Percentiles rank a stretch among this genome's conserved stretches.
phyloP scores from a whole-genome alignment of 352 stramenopile species.

The Phytophthora citrophthora region DNA sequence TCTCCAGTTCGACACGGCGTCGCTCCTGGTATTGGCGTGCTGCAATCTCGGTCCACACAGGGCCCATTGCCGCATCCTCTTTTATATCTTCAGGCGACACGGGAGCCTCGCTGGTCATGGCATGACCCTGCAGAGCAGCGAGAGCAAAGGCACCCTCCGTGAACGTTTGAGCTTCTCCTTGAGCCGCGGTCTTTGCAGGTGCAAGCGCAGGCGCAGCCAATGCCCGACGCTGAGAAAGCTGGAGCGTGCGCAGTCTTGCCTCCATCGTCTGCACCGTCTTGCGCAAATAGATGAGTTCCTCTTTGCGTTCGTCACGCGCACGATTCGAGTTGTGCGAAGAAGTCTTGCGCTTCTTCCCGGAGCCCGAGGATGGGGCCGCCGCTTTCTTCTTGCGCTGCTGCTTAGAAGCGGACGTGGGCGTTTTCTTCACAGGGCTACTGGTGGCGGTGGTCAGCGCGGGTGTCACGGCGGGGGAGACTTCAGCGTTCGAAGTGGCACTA shows the following conservation, averaged over 20 bases:
- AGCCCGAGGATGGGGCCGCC: slow-evolving; percentile 1
- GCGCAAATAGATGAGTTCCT: slow-evolving; percentile 74
- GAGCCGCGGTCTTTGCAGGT: slow-evolving; percentile 8
- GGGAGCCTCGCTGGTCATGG: slow-evolving; percentile 9
- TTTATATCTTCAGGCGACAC: slow-evolving; percentile 30
- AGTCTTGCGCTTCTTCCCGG: slow-evolving; percentile 52
- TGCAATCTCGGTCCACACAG: slow-evolving; percentile 62
- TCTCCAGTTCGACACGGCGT: slow-evolving; percentile 57
- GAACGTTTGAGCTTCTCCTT: slow-evolving; percentile 28
- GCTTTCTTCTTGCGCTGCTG: slow-evolving; percentile 35
- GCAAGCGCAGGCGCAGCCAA: slow-evolving; percentile 23
- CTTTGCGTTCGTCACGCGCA: slow-evolving; percentile 62
- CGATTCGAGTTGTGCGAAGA: slow-evolving; percentile 61
- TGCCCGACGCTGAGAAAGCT: slow-evolving; percentile 41
- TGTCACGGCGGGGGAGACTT: slow-evolving; percentile 20
- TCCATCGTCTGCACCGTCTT: slow-evolving; percentile 65
- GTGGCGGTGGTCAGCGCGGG: slow-evolving; percentile 16
- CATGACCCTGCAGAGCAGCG: slow-evolving; percentile 26
- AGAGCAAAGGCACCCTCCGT: slow-evolving; percentile 30
- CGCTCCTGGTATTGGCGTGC: slow-evolving; percentile 57
- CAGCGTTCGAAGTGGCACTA: background rate
- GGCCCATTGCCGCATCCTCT: slow-evolving; percentile 42
- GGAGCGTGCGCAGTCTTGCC: slow-evolving; percentile 39
- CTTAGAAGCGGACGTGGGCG: slow-evolving; percentile 17
- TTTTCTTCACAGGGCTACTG: slow-evolving; percentile 30